Conservation (phyloP, 495 filamentous ascomycete genomes). For the Opeltia flavorubescens region DNA sequence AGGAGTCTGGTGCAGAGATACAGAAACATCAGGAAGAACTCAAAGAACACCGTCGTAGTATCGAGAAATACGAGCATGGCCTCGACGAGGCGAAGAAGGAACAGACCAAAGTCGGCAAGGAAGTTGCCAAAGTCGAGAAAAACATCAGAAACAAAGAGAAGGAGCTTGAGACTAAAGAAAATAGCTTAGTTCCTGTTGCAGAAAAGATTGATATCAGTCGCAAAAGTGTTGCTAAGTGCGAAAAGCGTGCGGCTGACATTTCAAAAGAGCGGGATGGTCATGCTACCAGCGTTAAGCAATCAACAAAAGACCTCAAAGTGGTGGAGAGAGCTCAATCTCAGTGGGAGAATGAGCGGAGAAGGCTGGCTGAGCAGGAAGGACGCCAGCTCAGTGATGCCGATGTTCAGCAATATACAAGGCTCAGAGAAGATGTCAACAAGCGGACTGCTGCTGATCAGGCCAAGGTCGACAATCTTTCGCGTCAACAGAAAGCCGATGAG, state of each 20-base stretch:
- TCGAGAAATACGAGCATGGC: conserved; percentile 70
- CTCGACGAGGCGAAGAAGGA: conserved; percentile 80
- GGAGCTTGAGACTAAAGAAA: conserved; percentile 76
- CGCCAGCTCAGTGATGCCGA: conserved; percentile 75
- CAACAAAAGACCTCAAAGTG: conserved; percentile 63
- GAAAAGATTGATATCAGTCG: conserved; percentile 82
- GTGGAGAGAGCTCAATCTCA: conserved; percentile 82
- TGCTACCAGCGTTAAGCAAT: conserved; percentile 45
- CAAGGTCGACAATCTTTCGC: conserved; percentile 67
- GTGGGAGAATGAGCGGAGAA: conserved; percentile 78
- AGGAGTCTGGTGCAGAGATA: conserved; percentile 80
- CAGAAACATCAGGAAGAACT: conserved; percentile 91
- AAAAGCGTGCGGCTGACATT: conserved; percentile 53
- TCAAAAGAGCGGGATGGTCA: conserved; percentile 63
- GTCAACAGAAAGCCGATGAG: conserved; percentile 78
- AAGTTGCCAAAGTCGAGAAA: conserved; percentile 69
- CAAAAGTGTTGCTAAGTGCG: conserved; percentile 50
- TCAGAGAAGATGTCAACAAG: conserved; percentile 75
- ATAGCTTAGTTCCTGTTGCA: conserved; percentile 72
- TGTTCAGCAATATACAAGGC: conserved; percentile 74
- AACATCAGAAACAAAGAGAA: conserved; percentile 74
- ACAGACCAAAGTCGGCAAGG: conserved; percentile 62
- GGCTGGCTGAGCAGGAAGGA: conserved; percentile 70
- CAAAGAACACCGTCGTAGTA: conserved; percentile 78
- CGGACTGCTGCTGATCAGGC: conserved; percentile 69